phyloP scores from a whole-genome alignment of 2,329 filamentous ascomycete species.

The Fusarium chaquense region DNA sequence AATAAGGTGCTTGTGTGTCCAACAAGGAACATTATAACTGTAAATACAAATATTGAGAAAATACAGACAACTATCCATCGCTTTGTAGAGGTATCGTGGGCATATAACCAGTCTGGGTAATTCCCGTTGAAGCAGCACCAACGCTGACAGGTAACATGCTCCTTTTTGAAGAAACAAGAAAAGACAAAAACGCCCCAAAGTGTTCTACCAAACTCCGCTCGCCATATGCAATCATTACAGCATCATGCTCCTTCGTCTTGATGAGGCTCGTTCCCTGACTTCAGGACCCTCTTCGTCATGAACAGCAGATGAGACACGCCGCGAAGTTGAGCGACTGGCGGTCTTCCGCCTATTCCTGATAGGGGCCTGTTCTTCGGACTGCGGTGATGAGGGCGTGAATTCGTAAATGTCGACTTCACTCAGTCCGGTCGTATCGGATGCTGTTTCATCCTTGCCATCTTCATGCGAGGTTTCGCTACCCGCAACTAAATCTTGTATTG shows the following conservation, averaged over 20 bases:
- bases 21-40: constrained; percentile 41
- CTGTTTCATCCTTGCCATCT: constrained; percentile 34
- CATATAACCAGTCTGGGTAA: constrained; percentile 48
- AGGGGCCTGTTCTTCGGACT: constrained; percentile 49
- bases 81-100: constrained; percentile 53
- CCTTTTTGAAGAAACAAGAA: constrained; percentile 34
- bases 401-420: constrained; percentile 65
- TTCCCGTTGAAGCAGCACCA: constrained; percentile 47
- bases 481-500: constrained; percentile 30
- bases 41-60: constrained; percentile 51
- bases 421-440: constrained; percentile 39
- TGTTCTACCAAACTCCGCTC: constrained; percentile 41
- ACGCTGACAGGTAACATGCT: constrained; percentile 41
- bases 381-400: constrained; percentile 63
- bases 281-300: constrained; percentile 53
- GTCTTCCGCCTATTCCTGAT: constrained; percentile 42
- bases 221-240: constrained; percentile 57
- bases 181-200: constrained; percentile 48
- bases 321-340: constrained; percentile 52
- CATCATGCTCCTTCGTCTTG: constrained; percentile 70
- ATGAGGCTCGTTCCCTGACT: constrained; percentile 50
- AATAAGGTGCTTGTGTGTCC: constrained; percentile 35
- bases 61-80: constrained; percentile 47
- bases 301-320: constrained; percentile 56
- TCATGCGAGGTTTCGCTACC: constrained; percentile 24